Evolutionary conservation across 805 yeast genomes (phyloP), one percentile per base, ranked within the genome.

Genomic region (Ogataea methylovora): DNA sequence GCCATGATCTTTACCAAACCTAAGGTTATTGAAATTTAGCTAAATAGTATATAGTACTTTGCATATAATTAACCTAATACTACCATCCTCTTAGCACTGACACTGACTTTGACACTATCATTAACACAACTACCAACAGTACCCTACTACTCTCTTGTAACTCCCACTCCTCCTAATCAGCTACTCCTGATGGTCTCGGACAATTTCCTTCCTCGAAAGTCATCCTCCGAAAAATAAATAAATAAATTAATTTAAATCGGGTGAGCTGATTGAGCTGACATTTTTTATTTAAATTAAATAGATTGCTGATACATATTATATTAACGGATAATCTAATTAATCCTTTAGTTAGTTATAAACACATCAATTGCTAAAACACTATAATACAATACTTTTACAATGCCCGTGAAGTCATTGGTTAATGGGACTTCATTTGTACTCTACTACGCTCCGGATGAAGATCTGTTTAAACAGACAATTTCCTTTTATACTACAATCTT

Each of bases 391-490:
- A 8, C 14, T 6, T 8, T 24, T 8, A 25, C 23, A 17, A 48
- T 46, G 51, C 29, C 38, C 8, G 29, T 35, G 10, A n/a, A n/a
- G n/a, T n/a, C 79, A 13, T 51, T 75, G 33, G 70, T 77, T 37
- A 76, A 75, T 49, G 83, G 81, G 14, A 64, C 73, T 16, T 65
- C 82, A 16, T 67, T 64, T 49, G 63, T 73, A 38, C 58, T 67
- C 13, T 57, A 76, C 27, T 64, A 65, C 42, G 84, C 88, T 9
- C 63, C 75, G 13, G 67, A 67, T 36, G 50, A 54, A 18, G 52
- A 51, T 12, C 52, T 72, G 24, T 71, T 67, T 37, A 44, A 60
- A 20, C 49, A 65, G 21, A 67, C 87, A 4, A 55, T 71, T 23
- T 49, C 55, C 18, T 85, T 84, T 60, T 85, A 84, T 57, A 56